Percentiles rank a stretch among this genome's conserved stretches.
These are phyloP conservation scores for Trichoderma cornu-damae DNA, from an alignment of 2,329 filamentous ascomycete species.

Conservation along the genomic window DNA sequence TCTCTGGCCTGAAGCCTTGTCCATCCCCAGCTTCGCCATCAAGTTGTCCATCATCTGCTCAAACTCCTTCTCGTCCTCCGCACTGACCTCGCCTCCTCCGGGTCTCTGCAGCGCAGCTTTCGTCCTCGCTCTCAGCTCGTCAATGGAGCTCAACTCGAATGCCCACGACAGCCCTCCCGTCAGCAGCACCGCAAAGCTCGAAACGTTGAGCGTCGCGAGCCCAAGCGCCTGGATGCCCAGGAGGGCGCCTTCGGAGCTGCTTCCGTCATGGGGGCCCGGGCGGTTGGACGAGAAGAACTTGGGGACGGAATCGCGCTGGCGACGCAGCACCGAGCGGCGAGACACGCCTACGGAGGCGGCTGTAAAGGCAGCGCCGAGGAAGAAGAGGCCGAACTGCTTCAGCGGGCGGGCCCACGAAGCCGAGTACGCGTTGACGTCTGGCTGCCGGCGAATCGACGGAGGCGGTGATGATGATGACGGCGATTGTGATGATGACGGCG, in stretches of 20 bases:
- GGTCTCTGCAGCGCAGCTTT: slow-evolving; percentile 38
- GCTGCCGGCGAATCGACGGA: slow-evolving; percentile 5
- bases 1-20: slow-evolving; percentile 18
- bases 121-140: slow-evolving; percentile 57
- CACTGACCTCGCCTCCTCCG: slow-evolving; percentile 24
- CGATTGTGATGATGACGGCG: neutral
- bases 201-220: slow-evolving; percentile 80
- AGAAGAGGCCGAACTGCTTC: slow-evolving; percentile 61
- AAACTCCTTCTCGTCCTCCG: slow-evolving; percentile 55
- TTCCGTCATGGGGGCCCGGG: slow-evolving; percentile 14
- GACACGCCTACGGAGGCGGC: slow-evolving; percentile 66
- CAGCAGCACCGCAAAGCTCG: slow-evolving; percentile 68
- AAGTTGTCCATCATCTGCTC: slow-evolving; percentile 57
- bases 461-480: neutral
- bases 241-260: slow-evolving; percentile 34
- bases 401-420: slow-evolving; percentile 20
- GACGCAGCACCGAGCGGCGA: slow-evolving; percentile 62
- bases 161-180: slow-evolving; percentile 70
- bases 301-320: slow-evolving; percentile 57
- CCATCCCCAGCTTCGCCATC: slow-evolving; percentile 47
- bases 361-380: slow-evolving; percentile 71
- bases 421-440: slow-evolving; percentile 15
- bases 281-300: slow-evolving; percentile 65
- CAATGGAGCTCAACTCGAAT: slow-evolving; percentile 66
- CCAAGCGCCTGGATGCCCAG: slow-evolving; percentile 80